Percentiles rank a stretch among this genome's conserved stretches.
Conservation (phyloP, 257 asterid species). For the Echium plantagineum region DNA sequence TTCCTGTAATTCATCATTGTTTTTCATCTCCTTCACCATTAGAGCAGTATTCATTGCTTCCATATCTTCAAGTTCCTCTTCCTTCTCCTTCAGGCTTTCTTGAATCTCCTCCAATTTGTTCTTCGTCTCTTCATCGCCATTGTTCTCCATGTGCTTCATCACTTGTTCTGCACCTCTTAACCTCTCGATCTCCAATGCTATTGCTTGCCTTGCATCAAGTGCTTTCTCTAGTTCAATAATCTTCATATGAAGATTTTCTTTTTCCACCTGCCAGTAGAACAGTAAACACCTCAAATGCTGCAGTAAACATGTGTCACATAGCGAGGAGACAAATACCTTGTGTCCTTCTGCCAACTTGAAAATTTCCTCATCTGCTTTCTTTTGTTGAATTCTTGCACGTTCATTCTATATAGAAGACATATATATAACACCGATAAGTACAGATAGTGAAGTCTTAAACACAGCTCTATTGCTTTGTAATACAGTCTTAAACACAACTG, state of each 20-base stretch:
- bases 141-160: constrained; percentile 7
- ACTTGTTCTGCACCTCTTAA: constrained; percentile 13
- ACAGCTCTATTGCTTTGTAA: too few relatives aligned
- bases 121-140: constrained; percentile 5
- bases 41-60: neutral
- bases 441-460: too few relatives aligned
- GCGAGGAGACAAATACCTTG: neutral
- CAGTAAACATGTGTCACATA: neutral
- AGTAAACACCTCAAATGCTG: neutral
- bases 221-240: constrained; percentile 14
- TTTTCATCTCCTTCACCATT: constrained; percentile 5
- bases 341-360: constrained; percentile 27
- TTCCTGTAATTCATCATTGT: constrained; percentile 12
- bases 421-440: too few relatives aligned
- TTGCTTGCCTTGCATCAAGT: constrained; percentile 13
- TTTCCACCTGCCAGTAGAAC: constrained; percentile 6
- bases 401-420: constrained; percentile 39
- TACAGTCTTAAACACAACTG: too few relatives aligned
- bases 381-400: constrained; percentile 53
- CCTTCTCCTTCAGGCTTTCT: constrained; percentile 9
- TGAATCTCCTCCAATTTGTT: neutral
- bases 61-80: constrained; percentile 8
- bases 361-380: constrained; percentile 37
- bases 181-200: constrained; percentile 12
- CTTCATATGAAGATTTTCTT: constrained; percentile 5